phyloP scores from a whole-genome alignment of 805 yeast genomes.

The Torulaspora gathmanii region DNA sequence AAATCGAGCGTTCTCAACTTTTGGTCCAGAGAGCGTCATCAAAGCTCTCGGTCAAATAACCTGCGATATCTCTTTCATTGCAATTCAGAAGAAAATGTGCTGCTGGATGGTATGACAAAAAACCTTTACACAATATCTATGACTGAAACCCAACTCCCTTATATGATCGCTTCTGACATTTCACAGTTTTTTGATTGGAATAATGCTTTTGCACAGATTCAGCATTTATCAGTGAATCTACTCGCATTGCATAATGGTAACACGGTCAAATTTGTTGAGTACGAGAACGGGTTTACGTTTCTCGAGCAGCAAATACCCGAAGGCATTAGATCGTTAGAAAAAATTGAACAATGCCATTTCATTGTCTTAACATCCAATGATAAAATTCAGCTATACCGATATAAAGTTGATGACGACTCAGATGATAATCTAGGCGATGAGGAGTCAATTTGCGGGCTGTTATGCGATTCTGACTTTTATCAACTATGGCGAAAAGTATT shows the following conservation, averaged over 20 bases:
- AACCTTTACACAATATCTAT: slow-evolving; percentile 15
- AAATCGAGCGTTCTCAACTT: slow-evolving; percentile 21
- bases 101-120: slow-evolving; percentile 24
- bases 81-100: slow-evolving; percentile 4
- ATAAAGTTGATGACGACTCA: slow-evolving; percentile 26
- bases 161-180: slow-evolving; percentile 17
- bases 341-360: slow-evolving; percentile 17
- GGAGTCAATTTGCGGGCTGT: slow-evolving; percentile 19
- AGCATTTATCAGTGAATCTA: slow-evolving; percentile 21
- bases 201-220: slow-evolving; percentile 14
- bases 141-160: slow-evolving; percentile 8
- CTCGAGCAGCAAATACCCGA: slow-evolving; percentile 19
- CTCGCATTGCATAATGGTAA: slow-evolving; percentile 19
- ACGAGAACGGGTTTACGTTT: slow-evolving; percentile 28
- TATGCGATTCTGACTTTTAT: slow-evolving; percentile 19
- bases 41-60: background rate
- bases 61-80: slow-evolving; percentile 21
- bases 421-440: slow-evolving; percentile 15
- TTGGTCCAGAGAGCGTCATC: slow-evolving; percentile 14
- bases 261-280: slow-evolving; percentile 25
- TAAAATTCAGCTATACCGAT: slow-evolving; percentile 21
- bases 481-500: slow-evolving; percentile 28
- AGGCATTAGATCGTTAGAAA: slow-evolving; percentile 23
- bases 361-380: slow-evolving; percentile 23
- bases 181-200: slow-evolving; percentile 23